Evolutionary conservation across 192 early-diverging fungal species (phyloP).

Genomic region (Chytriomyces confervae): DNA sequence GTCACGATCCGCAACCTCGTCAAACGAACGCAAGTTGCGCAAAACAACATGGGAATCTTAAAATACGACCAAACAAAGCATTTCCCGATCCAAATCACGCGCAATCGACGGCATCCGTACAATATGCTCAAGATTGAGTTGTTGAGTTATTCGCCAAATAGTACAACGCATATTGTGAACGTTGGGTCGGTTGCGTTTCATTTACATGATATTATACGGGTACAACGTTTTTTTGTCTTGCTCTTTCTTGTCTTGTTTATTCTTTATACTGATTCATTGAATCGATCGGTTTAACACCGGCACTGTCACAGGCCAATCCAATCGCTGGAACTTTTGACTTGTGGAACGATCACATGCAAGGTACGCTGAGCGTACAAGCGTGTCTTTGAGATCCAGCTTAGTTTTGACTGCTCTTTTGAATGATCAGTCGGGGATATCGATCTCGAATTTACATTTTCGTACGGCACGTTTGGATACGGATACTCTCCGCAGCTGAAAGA

Average conservation of each 20-base stretch:
- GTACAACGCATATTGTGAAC: background rate
- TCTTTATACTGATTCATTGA: background rate
- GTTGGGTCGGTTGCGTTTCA: conserved; percentile 53
- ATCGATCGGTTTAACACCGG: conserved; percentile 28
- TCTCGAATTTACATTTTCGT: conserved; percentile 56
- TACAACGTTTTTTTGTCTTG: conserved; percentile 15
- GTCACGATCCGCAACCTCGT: conserved; percentile 33
- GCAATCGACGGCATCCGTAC: conserved; percentile 51
- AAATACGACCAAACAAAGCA: conserved; percentile 54
- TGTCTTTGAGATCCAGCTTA: conserved; percentile 33
- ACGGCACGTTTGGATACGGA: conserved; percentile 59
- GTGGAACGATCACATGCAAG: conserved; percentile 43
- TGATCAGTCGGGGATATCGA: conserved; percentile 51
- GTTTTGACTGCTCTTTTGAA: conserved; percentile 37
- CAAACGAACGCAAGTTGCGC: conserved; percentile 32
- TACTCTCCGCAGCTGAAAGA: conserved; percentile 46
- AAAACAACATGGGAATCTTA: conserved; percentile 15
- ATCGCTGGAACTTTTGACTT: conserved; percentile 47
- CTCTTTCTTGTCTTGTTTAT: background rate
- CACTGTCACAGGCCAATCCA: conserved; percentile 35
- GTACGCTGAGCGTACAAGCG: background rate
- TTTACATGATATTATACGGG: conserved; percentile 51
- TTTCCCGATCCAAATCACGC: conserved; percentile 44
- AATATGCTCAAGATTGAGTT: conserved; percentile 45
- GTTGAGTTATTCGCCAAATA: conserved; percentile 27